Conservation (phyloP, 495 filamentous ascomycete genomes). For the Apodospora peruviana region DNA sequence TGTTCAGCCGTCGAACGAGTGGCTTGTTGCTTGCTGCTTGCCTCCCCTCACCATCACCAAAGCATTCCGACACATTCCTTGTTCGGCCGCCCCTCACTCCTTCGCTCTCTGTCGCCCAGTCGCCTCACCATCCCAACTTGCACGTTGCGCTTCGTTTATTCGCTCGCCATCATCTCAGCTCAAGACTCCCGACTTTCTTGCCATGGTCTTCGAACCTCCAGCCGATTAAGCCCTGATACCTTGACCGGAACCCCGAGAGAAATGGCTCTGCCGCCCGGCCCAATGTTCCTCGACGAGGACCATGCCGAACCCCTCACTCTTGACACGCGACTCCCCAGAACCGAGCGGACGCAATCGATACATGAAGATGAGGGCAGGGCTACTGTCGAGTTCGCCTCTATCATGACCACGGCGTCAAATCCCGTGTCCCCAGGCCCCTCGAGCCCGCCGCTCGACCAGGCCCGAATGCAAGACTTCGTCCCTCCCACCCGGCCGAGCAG, state of each 20-base stretch:
- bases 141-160: background rate
- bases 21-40: too few species aligned
- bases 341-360: conserved; percentile 21
- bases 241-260: background rate
- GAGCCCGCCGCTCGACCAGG: conserved; percentile 44
- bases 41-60: background rate
- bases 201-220: conserved; percentile 21
- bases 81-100: background rate
- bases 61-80: background rate
- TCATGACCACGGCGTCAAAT: conserved; percentile 47
- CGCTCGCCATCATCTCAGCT: background rate
- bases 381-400: conserved; percentile 39
- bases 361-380: conserved; percentile 37
- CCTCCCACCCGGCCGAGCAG: conserved; percentile 50
- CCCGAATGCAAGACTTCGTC: conserved; percentile 41
- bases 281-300: conserved; percentile 19
- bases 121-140: background rate
- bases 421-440: conserved; percentile 49
- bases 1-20: too few species aligned
- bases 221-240: conserved; percentile 11
- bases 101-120: background rate
- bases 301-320: conserved; percentile 21
- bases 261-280: conserved; percentile 12
- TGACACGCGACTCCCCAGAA: conserved; percentile 20
- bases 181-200: conserved; percentile 1